These are phyloP conservation scores for Candida nanaspora DNA, from an alignment of 805 yeast species.

Conservation along the genomic window DNA sequence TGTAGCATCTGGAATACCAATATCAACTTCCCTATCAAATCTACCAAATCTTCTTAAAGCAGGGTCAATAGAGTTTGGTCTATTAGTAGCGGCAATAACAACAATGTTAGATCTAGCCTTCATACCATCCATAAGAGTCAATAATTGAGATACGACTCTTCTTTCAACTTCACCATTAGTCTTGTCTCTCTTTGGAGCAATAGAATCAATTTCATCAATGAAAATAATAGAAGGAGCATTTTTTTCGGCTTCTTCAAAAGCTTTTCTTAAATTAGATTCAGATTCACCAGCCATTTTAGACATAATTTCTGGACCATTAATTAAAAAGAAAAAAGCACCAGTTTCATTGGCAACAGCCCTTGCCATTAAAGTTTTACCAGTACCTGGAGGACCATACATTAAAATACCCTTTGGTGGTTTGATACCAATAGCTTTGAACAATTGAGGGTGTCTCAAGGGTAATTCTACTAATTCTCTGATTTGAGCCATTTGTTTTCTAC, in stretches of 20 bases:
- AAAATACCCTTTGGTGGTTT: constrained; percentile 98
- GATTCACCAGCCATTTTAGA: constrained; percentile 99
- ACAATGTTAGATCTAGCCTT: constrained; percentile 98
- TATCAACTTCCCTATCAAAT: constrained; percentile 81
- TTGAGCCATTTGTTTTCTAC: constrained; percentile 99
- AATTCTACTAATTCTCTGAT: constrained; percentile 97
- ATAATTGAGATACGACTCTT: constrained; percentile 95
- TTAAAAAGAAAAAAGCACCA: constrained; percentile 96
- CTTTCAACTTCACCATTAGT: constrained; percentile 99
- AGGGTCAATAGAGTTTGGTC: constrained; percentile 83
- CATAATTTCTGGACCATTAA: constrained; percentile 99
- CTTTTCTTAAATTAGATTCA: constrained; percentile 93
- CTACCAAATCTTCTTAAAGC: constrained; percentile 83
- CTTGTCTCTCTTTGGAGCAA: constrained; percentile 99
- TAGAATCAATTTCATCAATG: constrained; percentile 97
- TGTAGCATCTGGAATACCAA: constrained; percentile 94
- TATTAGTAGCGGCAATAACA: constrained; percentile 94
- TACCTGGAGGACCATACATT: constrained; percentile 99
- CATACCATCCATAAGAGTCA: constrained; percentile 99
- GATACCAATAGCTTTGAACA: constrained; percentile 96
- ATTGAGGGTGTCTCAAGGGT: constrained; percentile 97
- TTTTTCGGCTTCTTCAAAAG: constrained; percentile 98
- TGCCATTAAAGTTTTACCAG: constrained; percentile 99
- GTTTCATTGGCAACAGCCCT: constrained; percentile 99
- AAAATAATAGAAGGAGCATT: constrained; percentile 96